Evolutionary conservation across 768 basidiomycete species (phyloP).

Genomic region (Thelephora ganbajun): DNA sequence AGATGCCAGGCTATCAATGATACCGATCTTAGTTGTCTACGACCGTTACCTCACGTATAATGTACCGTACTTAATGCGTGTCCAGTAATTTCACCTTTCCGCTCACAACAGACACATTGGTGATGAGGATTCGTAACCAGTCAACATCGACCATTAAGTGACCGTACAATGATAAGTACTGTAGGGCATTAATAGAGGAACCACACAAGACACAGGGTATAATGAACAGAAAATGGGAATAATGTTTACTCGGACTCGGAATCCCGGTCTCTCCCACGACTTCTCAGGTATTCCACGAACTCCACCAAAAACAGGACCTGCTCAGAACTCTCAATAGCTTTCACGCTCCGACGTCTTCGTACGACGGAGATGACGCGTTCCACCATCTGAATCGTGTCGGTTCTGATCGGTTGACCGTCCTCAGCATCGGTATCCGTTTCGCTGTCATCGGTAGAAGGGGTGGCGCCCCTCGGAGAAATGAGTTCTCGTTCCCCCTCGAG

Average conservation of each 20-base stretch:
- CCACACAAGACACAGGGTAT: too few relatives aligned
- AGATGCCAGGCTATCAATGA: too few relatives aligned
- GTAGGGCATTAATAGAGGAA: too few relatives aligned
- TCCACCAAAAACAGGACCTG: constrained; percentile 79
- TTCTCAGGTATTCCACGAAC: constrained; percentile 47
- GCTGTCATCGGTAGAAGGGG: neutral
- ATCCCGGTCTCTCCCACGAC: constrained; percentile 7
- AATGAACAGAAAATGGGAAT: neutral
- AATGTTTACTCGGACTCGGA: neutral
- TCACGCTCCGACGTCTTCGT: constrained; percentile 63
- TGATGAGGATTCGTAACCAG: too few relatives aligned
- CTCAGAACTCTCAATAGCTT: constrained; percentile 90
- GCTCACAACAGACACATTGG: too few relatives aligned
- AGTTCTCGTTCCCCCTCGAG: constrained; percentile 16
- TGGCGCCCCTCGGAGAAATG: neutral
- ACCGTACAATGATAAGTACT: too few relatives aligned
- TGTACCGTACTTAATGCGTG: too few relatives aligned
- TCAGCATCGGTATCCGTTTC: neutral
- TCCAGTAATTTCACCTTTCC: too few relatives aligned
- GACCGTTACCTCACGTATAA: too few relatives aligned
- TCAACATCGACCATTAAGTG: too few relatives aligned
- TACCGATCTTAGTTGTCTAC: too few relatives aligned
- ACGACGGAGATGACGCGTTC: constrained; percentile 63
- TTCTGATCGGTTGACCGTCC: constrained; percentile 12
- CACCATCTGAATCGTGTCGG: constrained; percentile 49